A percentile compares a stretch with the other conserved stretches of the same genome.
phyloP scores from a whole-genome alignment of 2,329 filamentous ascomycete genomes.

The Ceratocystis harringtonii region DNA sequence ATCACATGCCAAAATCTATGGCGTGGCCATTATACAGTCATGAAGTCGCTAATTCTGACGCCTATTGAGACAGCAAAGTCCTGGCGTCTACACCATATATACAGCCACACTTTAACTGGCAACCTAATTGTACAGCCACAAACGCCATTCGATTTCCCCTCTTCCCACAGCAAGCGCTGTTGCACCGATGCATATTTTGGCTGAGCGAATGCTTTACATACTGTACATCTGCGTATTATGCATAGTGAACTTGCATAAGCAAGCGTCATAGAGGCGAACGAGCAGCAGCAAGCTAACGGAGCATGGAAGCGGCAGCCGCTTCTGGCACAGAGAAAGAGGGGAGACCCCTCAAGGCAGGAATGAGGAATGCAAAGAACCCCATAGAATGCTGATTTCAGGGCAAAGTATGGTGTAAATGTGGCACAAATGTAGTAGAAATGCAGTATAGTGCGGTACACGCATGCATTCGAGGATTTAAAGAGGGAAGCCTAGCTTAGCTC shows the following conservation, averaged over 20 bases:
- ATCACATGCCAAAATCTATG: neutral
- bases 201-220: too few relatives aligned
- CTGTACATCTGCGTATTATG: neutral
- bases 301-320: neutral
- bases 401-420: neutral
- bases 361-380: neutral
- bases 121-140: neutral
- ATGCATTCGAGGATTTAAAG: neutral
- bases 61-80: neutral
- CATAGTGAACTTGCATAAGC: neutral
- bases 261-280: neutral
- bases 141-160: neutral
- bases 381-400: neutral
- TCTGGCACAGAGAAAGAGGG: neutral
- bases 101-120: neutral
- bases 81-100: neutral
- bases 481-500: neutral
- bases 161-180: too few relatives aligned
- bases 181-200: too few relatives aligned
- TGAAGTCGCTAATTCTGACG: neutral
- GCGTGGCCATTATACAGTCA: neutral
- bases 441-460: neutral
- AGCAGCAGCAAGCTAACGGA: neutral
- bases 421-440: neutral
- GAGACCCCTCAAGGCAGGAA: neutral